Base-by-base conservation (phyloP, 108 stramenopile genomes). In the Pseudonitzschia delicatissima region DNA sequence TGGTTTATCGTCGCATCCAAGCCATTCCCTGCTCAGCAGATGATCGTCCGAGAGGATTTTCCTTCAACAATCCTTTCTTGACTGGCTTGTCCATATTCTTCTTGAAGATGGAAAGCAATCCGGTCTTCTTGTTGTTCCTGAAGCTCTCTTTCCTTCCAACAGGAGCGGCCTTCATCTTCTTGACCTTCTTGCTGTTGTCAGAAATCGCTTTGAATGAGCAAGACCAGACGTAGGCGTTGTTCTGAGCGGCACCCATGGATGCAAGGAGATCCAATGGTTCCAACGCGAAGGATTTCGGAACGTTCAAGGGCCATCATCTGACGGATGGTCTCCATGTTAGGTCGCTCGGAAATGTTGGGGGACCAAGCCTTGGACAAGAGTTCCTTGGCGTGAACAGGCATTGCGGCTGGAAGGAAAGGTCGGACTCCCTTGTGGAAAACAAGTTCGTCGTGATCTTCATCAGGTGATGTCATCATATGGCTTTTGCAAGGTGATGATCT, bases 341-440 rank as follows among this genome's bases (percentile, higher is more conserved):
- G 62, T 45, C 71, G 51, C 2, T 35, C 18, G 18, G 21, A 36
- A 6, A 71, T 45, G 36, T 52, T 40, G 32, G 35, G 12, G 20
- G 47, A 55, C 71, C 71, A 71, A 4, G 53, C 62, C 12, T 44
- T 20, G 42, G 48, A 4, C 5, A 71, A 33, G 4, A 71, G 29
- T 5, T 37, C 8, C 23, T 51, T 2, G 0, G 55, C 45, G 2
- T 1, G 5, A 0, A 0, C 28, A 0, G 62, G 52, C n/a, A 55
- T n/a, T 5, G n/a, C 53, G 17, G 31, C 0, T 26, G 66, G 37
- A 0, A 74, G 4, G n/a, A 4, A 29, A 32, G 73, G 73, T 6
- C 73, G 73, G 23, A 45, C 42, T n/a, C 58, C 57, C 51, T 57
- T 27, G 45, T 62, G 44, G 48, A 74, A 67, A 6, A 74, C 61